Evolutionary conservation across 2,329 filamentous ascomycete genomes (phyloP), one percentile per base, ranked within the genome.

Genomic region (Diaporthe aspalathi): DNA sequence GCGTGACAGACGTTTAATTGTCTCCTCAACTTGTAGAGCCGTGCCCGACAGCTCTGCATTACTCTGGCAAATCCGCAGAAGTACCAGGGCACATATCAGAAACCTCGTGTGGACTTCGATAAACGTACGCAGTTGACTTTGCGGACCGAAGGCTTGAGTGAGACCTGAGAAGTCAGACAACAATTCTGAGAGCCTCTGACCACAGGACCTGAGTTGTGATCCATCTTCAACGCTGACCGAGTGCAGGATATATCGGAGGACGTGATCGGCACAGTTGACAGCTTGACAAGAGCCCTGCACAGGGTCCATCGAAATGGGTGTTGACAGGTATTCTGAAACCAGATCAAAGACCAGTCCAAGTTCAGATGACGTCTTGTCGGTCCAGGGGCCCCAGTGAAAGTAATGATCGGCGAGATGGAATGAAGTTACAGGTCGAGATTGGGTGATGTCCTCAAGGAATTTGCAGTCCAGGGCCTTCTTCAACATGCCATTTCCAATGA

Each of bases 321-420:
- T 82, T 56, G 74, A 72, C 45, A 80, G 70, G 56, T 86, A 81
- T 43, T 90, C 88, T 14, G 81, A 77, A 40, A 91, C 80, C 78
- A 85, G 89, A 77, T 92, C 90, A 71, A 90, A 81, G n/a, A 90
- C 79, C 49, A 91, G 82, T 2, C 90, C 89, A 24, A 91, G 74
- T 74, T 92, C 89, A 4, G 89, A 91, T 1, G 90, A 91, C 2
- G 86, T 84, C 40, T 83, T 83, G 12, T 87, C 86, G 74, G 89
- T 81, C 90, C 90, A 92, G 2, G 74, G 56, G 9, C 83, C 84
- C 90, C 90, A 92, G 70, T 79, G 79, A 7, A 91, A 82, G 0
- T 77, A 76, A 70, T 86, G 84, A 8, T 84, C 82, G 16, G 83
- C 86, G 8, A 91, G 78, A 38, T 79, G 78, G 70, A 89, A 85